Base-by-base conservation (phyloP, 768 basidiomycete genomes). In the Tylopilus sp. region DNA sequence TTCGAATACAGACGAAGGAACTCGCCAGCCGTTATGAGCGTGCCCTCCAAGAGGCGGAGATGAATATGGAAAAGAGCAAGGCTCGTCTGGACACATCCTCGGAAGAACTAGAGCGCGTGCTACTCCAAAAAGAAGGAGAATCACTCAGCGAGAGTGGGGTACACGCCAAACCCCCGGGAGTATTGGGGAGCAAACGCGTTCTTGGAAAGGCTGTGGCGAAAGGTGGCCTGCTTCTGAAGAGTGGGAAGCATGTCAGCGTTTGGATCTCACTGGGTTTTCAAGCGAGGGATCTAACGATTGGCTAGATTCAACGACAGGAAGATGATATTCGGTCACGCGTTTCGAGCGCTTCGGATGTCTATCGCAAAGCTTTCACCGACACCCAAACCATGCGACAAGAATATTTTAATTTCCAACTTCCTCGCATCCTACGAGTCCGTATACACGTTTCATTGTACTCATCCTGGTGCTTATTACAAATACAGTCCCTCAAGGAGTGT, bases 321-420 rank as follows among this genome's bases (percentile, higher is more conserved):
- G 97, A 98, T 59, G 97, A 98, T 66, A 83, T 95, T 44, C 77
- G 97, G 50, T 74, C 80, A 26, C 79, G 95, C 57, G 84, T 98
- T 77, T 93, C 91, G 7, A 73, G 75, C 41, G 83, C 89, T 10
- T 92, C 91, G 22, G 95, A 98, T 65, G 80, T 83, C 28, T 98
- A 93, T 64, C 78, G 92, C 50, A 95, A 97, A 70, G 85, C 91
- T 2, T 86, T 97, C 26, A 82, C 80, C 13, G 93, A 98, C 56
- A 91, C 89, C 12, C 94, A 98, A 67, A 74, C 83, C 5, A 83
- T 91, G 73, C 80, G 95, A 55, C 95, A 98, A 68, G 97, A 99
- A 65, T 98, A 98, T 68, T 99, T 97, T 71, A 95, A 98, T 68
- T 89, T 95, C 63, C 95, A 98, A 62, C 73, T 98, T 36, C 97